Conservation (phyloP, 2,329 filamentous ascomycete genomes). For the Aspergillus sp. region DNA sequence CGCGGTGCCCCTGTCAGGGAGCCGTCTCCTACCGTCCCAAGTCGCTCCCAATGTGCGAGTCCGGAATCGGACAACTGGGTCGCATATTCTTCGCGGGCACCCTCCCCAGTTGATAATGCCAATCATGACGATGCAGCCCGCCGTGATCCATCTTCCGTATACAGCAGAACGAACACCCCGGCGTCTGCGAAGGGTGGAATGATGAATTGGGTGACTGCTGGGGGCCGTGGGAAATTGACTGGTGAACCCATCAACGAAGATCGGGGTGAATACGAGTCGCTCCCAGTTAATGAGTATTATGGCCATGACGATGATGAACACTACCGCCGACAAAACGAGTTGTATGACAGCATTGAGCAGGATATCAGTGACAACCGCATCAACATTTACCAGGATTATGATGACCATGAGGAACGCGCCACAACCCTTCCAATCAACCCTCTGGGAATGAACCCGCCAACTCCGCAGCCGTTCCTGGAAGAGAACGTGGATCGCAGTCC, state of each 20-base stretch:
- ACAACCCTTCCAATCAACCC: conserved; percentile 37
- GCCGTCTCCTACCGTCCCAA: conserved; percentile 27
- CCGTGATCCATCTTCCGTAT: conserved; percentile 35
- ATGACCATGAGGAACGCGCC: conserved; percentile 18
- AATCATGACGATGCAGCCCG: conserved; percentile 22
- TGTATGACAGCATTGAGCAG: conserved; percentile 27
- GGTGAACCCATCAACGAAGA: conserved; percentile 31
- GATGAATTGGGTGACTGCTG: conserved; percentile 35
- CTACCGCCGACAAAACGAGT: conserved; percentile 16
- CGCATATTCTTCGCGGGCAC: conserved; percentile 34
- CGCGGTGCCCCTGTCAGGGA: conserved; percentile 29
- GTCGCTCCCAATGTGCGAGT: conserved; percentile 34
- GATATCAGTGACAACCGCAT: conserved; percentile 38
- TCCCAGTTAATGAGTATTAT: conserved; percentile 34
- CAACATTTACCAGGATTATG: conserved; percentile 30
- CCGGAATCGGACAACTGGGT: conserved; percentile 44
- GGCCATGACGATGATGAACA: conserved; percentile 30
- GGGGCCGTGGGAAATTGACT: conserved; percentile 24
- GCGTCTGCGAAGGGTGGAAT: conserved; percentile 26
- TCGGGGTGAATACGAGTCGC: conserved; percentile 37
- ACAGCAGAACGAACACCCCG: conserved; percentile 28
- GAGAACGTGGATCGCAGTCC: conserved; percentile 23
- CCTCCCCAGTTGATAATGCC: conserved; percentile 26
- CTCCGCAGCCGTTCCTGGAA: conserved; percentile 33
- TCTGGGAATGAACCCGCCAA: conserved; percentile 47